phyloP scores from a whole-genome alignment of 1,139 yeast species.

The Zygoascus meyerae region DNA sequence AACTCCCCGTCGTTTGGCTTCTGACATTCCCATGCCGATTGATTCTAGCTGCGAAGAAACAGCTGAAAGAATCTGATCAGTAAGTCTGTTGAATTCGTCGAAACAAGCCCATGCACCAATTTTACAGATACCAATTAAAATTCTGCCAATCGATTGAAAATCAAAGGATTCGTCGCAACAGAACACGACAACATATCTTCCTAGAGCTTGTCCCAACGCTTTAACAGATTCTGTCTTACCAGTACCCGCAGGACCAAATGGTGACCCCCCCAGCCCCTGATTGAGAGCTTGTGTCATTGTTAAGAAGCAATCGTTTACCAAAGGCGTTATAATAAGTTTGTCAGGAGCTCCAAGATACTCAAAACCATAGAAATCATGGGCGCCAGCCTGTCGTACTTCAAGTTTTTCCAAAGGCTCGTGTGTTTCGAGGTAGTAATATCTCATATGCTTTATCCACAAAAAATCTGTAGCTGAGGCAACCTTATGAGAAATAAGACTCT shows the following conservation, averaged over 20 bases:
- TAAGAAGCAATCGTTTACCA: conserved; percentile 58
- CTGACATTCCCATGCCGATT: conserved; percentile 44
- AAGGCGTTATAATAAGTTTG: conserved; percentile 70
- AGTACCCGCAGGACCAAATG: conserved; percentile 97
- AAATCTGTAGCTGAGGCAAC: conserved; percentile 27
- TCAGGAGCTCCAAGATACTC: conserved; percentile 79
- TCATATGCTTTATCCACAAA: conserved; percentile 52
- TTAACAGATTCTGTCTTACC: conserved; percentile 93
- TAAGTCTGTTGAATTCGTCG: conserved; percentile 88
- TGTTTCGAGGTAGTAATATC: conserved; percentile 42
- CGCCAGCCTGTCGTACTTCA: conserved; percentile 48
- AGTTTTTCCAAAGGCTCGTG: conserved; percentile 32
- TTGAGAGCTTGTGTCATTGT: conserved; percentile 71
- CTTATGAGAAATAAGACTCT: conserved; percentile 23
- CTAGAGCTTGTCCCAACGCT: conserved; percentile 74
- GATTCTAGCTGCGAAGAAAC: conserved; percentile 75
- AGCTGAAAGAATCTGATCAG: conserved; percentile 69
- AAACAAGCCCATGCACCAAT: conserved; percentile 96
- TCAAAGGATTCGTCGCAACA: conserved; percentile 91
- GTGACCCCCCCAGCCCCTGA: conserved; percentile 79
- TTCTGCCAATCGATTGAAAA: conserved; percentile 70
- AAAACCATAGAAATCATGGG: conserved; percentile 59
- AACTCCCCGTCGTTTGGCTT: conserved; percentile 1
- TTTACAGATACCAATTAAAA: conserved; percentile 74
- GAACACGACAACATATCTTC: conserved; percentile 77